Percentiles rank a stretch among this genome's conserved stretches.
These are phyloP conservation scores for Viola odorata DNA, from an alignment of 345 rosid genomes.

Conservation along the genomic window DNA sequence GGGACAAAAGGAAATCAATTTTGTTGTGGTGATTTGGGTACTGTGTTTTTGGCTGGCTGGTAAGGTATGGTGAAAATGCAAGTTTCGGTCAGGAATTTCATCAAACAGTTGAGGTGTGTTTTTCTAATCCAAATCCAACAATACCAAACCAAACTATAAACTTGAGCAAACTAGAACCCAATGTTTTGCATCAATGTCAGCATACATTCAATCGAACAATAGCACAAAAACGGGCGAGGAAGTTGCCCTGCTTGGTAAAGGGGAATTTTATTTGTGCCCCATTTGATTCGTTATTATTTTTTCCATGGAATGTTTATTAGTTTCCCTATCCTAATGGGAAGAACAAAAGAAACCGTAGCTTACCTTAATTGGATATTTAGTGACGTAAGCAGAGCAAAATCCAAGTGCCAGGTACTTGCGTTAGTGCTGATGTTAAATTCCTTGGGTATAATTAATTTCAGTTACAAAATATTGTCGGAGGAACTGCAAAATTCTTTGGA, in stretches of 20 bases:
- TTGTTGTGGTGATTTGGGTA: neutral
- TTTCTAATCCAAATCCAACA: too few relatives aligned
- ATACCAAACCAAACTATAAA: neutral
- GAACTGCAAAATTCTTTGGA: neutral
- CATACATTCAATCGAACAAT: too few relatives aligned
- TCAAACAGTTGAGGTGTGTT: constrained; percentile 16
- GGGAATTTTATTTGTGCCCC: neutral
- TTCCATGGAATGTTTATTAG: too few relatives aligned
- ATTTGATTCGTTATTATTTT: too few relatives aligned
- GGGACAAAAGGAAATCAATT: neutral
- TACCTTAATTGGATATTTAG: constrained; percentile 67
- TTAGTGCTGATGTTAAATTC: neutral
- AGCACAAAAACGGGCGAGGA: too few relatives aligned
- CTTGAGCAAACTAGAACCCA: neutral
- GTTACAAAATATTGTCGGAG: neutral
- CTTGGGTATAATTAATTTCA: neutral
- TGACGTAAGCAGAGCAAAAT: constrained; percentile 41
- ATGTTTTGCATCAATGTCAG: too few relatives aligned
- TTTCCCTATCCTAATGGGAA: constrained; percentile 42
- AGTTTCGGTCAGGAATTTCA: constrained; percentile 17
- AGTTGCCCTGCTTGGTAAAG: neutral
- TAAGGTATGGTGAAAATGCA: neutral
- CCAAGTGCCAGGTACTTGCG: constrained; percentile 50
- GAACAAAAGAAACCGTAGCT: constrained; percentile 64
- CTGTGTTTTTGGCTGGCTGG: too few relatives aligned